phyloP scores from a whole-genome alignment of 1,284 basidiomycete genomes.

The Cutaneotrichosporon arboriforme region DNA sequence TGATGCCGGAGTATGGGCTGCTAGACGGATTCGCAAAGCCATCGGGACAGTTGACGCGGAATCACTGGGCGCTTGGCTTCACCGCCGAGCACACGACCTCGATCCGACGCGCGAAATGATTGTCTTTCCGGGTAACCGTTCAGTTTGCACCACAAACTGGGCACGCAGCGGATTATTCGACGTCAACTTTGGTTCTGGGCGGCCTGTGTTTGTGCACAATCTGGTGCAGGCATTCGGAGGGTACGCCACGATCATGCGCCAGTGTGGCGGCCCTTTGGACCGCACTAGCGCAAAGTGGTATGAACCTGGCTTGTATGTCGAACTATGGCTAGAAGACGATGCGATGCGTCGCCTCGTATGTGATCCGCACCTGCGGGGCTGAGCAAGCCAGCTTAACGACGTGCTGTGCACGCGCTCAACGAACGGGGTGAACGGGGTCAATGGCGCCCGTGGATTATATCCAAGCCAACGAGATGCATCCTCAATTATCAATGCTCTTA shows the following conservation, averaged over 20 bases:
- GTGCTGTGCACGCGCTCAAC: no score
- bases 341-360: conserved; percentile 6
- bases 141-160: conserved; percentile 50
- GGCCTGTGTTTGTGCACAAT: conserved; percentile 34
- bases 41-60: conserved; percentile 31
- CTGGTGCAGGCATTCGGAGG: conserved; percentile 10
- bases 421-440: no score
- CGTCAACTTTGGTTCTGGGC: conserved; percentile 46
- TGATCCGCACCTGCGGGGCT: conserved; percentile 7
- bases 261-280: neutral
- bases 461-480: no score
- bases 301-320: conserved; percentile 8
- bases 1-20: conserved; percentile 4
- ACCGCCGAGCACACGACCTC: conserved; percentile 47
- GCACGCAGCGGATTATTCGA: conserved; percentile 45
- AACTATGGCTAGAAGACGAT: conserved; percentile 11
- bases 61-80: conserved; percentile 44
- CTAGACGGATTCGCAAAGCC: conserved; percentile 35
- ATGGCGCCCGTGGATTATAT: no score
- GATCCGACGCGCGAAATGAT: conserved; percentile 44
- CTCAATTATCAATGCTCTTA: no score
- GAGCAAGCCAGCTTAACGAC: no score
- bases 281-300: conserved; percentile 7
- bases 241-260: conserved; percentile 4
- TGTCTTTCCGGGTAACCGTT: conserved; percentile 49